phyloP scores from a whole-genome alignment of 1,139 yeast genomes.

The Barnettozyma hawaiiensis region DNA sequence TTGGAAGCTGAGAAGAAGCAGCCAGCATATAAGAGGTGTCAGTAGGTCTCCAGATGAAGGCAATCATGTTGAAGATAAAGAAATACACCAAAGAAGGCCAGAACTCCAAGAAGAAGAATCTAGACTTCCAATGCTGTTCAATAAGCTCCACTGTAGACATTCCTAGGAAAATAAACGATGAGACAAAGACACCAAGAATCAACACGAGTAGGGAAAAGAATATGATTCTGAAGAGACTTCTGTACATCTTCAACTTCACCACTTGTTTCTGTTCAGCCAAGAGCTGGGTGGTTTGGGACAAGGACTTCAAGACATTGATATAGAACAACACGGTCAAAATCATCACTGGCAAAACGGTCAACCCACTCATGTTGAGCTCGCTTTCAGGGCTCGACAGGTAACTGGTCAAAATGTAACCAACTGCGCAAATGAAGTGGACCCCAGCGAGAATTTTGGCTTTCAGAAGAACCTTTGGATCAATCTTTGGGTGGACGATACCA shows the following conservation, averaged over 20 bases:
- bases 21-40: slow-evolving; percentile 93
- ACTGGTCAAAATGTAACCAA: slow-evolving; percentile 62
- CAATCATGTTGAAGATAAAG: slow-evolving; percentile 73
- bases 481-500: slow-evolving; percentile 85
- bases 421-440: slow-evolving; percentile 62
- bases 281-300: slow-evolving; percentile 67
- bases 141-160: slow-evolving; percentile 72
- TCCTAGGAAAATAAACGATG: slow-evolving; percentile 66
- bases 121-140: slow-evolving; percentile 87
- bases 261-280: slow-evolving; percentile 84
- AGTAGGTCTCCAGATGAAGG: slow-evolving; percentile 96
- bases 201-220: slow-evolving; percentile 57
- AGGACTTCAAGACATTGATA: slow-evolving; percentile 64
- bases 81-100: slow-evolving; percentile 93
- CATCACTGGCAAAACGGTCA: slow-evolving; percentile 62
- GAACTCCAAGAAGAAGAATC: slow-evolving; percentile 85
- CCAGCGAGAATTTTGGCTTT: slow-evolving; percentile 74
- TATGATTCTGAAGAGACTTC: slow-evolving; percentile 66
- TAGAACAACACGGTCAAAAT: slow-evolving; percentile 70
- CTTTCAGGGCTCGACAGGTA: slow-evolving; percentile 51
- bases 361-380: slow-evolving; percentile 32
- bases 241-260: slow-evolving; percentile 85
- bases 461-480: slow-evolving; percentile 72
- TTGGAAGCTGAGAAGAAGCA: slow-evolving; percentile 87
- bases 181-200: slow-evolving; percentile 60